These are phyloP conservation scores for Aspergillus avenaceus DNA, from an alignment of 495 filamentous ascomycete genomes.

Conservation along the genomic window DNA sequence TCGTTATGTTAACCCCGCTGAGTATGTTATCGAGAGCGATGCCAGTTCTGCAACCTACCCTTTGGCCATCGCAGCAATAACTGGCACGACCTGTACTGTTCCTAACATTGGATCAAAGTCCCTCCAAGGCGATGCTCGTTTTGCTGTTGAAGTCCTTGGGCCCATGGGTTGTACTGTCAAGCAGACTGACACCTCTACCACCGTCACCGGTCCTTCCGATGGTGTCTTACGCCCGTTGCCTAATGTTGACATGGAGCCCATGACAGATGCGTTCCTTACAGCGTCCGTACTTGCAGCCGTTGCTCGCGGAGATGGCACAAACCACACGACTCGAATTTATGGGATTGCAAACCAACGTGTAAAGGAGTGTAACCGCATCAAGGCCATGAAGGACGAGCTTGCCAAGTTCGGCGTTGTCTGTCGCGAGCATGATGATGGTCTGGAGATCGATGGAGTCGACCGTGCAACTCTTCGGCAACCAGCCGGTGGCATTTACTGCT, in stretches of 20 bases:
- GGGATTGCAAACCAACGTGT: slow-evolving; percentile 99
- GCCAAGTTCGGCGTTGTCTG: slow-evolving; percentile 93
- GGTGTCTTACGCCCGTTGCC: slow-evolving; percentile 67
- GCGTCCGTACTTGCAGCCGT: slow-evolving; percentile 91
- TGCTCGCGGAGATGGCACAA: slow-evolving; percentile 55
- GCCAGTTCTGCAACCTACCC: slow-evolving; percentile 97
- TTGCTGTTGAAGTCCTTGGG: slow-evolving; percentile 82
- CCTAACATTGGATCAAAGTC: slow-evolving; percentile 92
- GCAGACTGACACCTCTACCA: slow-evolving; percentile 82
- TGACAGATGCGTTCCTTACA: slow-evolving; percentile 98
- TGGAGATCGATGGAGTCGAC: slow-evolving; percentile 73
- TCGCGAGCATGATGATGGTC: slow-evolving; percentile 86
- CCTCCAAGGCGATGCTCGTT: slow-evolving; percentile 92
- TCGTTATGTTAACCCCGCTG: slow-evolving; percentile 75
- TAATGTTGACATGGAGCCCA: slow-evolving; percentile 95
- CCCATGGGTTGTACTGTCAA: slow-evolving; percentile 93
- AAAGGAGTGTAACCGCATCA: slow-evolving; percentile 97
- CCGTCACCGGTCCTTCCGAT: slow-evolving; percentile 78
- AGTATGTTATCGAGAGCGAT: slow-evolving; percentile 94
- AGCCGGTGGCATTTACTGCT: slow-evolving; percentile 74
- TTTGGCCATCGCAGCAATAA: slow-evolving; percentile 89
- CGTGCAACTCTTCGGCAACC: slow-evolving; percentile 58
- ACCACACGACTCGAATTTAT: slow-evolving; percentile 71
- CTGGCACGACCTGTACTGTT: slow-evolving; percentile 89
- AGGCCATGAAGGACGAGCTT: slow-evolving; percentile 92